These are phyloP conservation scores for Brassica napus DNA, from an alignment of 345 rosid species.

Conservation along the genomic window DNA sequence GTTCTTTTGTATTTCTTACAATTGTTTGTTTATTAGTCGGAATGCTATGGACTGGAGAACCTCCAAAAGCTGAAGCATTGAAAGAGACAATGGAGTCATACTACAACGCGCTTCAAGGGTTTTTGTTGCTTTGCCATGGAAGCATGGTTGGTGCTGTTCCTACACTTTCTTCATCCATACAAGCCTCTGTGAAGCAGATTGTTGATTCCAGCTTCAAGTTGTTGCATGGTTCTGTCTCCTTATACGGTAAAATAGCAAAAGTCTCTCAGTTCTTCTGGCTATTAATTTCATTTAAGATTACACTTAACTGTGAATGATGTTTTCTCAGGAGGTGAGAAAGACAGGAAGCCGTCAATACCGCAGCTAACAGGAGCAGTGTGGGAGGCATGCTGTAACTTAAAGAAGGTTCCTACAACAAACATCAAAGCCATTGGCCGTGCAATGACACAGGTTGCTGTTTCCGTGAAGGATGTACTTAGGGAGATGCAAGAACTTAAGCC, in stretches of 20 bases:
- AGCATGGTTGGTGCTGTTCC: conserved; percentile 70
- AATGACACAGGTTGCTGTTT: conserved; percentile 72
- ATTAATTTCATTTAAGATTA: neutral
- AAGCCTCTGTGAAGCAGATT: conserved; percentile 57
- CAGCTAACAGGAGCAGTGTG: conserved; percentile 75
- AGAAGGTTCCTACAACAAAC: conserved; percentile 70
- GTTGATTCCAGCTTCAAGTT: conserved; percentile 74
- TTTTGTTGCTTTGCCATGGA: conserved; percentile 72
- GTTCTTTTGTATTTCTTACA: neutral
- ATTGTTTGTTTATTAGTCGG: conserved; percentile 47
- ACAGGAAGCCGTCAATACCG: conserved; percentile 45
- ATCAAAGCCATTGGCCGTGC: conserved; percentile 71
- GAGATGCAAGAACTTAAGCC: conserved; percentile 88
- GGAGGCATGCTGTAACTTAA: conserved; percentile 75
- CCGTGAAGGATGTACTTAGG: conserved; percentile 79
- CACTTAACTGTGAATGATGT: neutral
- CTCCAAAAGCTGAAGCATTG: conserved; percentile 58
- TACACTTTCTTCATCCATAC: conserved; percentile 64
- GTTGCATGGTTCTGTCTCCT: conserved; percentile 59
- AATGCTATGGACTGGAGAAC: conserved; percentile 79
- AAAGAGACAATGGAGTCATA: conserved; percentile 62
- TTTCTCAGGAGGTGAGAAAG: conserved; percentile 27
- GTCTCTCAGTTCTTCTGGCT: neutral
- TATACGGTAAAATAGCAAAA: conserved; percentile 41
- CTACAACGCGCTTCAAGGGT: conserved; percentile 70